Percentiles rank a stretch among this genome's conserved stretches.
phyloP scores from a whole-genome alignment of 2,329 filamentous ascomycete species.

The Leptographium galeiforme region DNA sequence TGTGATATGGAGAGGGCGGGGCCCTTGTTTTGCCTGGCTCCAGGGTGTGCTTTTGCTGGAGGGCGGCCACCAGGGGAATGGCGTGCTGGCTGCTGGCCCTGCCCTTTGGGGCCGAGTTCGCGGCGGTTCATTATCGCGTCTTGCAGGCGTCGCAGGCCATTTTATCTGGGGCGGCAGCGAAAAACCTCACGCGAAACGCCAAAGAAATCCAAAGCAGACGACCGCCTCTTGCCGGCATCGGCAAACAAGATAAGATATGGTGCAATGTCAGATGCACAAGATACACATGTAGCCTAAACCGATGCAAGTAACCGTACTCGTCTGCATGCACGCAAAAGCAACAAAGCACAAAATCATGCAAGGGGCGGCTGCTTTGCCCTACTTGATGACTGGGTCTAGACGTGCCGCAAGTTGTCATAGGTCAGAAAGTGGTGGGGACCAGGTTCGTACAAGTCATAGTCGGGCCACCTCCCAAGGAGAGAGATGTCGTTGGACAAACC shows the following conservation, averaged over 20 bases:
- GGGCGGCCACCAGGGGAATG: neutral
- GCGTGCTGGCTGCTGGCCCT: neutral
- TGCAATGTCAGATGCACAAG: neutral
- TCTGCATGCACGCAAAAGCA: neutral
- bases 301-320: neutral
- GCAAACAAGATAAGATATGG: no score
- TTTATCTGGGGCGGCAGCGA: no score
- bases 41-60: neutral
- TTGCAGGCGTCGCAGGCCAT: no score
- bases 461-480: no score
- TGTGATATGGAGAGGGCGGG: constrained; percentile 8
- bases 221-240: no score
- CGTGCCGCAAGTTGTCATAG: neutral
- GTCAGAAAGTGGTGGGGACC: no score
- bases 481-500: neutral
- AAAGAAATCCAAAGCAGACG: no score
- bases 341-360: neutral
- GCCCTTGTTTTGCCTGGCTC: constrained; percentile 3
- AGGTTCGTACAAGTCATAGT: no score
- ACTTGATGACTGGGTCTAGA: neutral
- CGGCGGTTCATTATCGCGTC: neutral
- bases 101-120: neutral
- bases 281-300: neutral
- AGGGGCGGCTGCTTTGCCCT: neutral
- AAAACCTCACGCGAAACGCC: no score